phyloP scores from a whole-genome alignment of 2,329 filamentous ascomycete genomes.

The Coniochaeta sp. region DNA sequence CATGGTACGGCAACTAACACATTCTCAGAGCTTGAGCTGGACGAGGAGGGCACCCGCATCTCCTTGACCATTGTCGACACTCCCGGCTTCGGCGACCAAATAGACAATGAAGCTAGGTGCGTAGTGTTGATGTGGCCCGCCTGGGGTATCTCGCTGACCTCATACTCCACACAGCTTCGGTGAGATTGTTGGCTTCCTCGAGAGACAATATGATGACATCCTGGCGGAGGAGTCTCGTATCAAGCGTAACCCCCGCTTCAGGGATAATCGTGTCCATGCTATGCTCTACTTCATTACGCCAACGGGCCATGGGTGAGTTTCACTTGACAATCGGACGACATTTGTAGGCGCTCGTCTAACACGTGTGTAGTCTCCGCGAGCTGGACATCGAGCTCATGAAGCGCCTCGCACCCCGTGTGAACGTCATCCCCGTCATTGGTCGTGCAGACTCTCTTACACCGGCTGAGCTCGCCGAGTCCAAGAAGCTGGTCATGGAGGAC shows the following conservation, averaged over 20 bases:
- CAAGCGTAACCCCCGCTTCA: slow-evolving; percentile 99
- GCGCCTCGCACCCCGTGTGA: slow-evolving; percentile 94
- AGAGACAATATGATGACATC: slow-evolving; percentile 99
- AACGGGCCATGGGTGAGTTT: slow-evolving; percentile 78
- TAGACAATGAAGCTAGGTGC: slow-evolving; percentile 97
- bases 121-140: slow-evolving; percentile 11
- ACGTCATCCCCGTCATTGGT: slow-evolving; percentile 97
- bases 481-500: slow-evolving; percentile 99
- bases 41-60: slow-evolving; percentile 97
- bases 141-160: not conserved
- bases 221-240: slow-evolving; percentile 98
- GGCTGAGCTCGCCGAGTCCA: slow-evolving; percentile 93
- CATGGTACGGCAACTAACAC: slow-evolving; percentile 21
- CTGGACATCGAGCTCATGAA: slow-evolving; percentile 99
- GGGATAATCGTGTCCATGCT: slow-evolving; percentile 97
- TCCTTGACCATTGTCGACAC: slow-evolving; percentile 98
- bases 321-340: not conserved
- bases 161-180: slow-evolving; percentile 62
- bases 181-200: slow-evolving; percentile 96
- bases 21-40: slow-evolving; percentile 74
- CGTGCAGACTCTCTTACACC: slow-evolving; percentile 97
- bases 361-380: slow-evolving; percentile 70
- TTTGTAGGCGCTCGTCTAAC: slow-evolving; percentile 12
- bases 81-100: slow-evolving; percentile 95
- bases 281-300: slow-evolving; percentile 99